Base-by-base conservation (phyloP, 805 yeast genomes). In the Sporopachydermia quercuum region DNA sequence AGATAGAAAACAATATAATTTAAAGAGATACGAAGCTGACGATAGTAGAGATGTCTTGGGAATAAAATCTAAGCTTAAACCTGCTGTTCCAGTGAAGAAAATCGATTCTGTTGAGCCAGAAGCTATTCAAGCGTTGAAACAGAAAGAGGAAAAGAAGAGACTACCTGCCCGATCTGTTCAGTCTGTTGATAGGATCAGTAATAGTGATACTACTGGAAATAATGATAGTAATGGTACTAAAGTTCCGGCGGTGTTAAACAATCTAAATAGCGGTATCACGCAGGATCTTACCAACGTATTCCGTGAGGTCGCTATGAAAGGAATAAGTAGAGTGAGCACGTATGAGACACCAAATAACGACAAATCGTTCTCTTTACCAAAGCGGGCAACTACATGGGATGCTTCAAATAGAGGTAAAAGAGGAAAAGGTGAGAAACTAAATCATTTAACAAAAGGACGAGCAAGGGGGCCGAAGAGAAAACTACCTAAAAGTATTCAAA, bases 401-500 rank as follows among this genome's bases (percentile, higher is more conserved):
- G 30, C 30, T 8, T 23, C 30, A 8, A n/a, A n/a, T n/a, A n/a
- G n/a, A n/a, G 30, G 8, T 8, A n/a, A n/a, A n/a, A 8, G 30
- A n/a, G n/a, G n/a, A n/a, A 23, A 23, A 23, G 30, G n/a, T 8
- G 30, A 43, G 40, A 38, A 39, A 15, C 42, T 59, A 35, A 48
- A 37, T 2, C 63, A 58, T 37, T 42, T 49, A 6, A 61, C 53
- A 33, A 61, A 59, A 45, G 43, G 40, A 4, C 51, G 67, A 40
- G 46, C 63, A 5, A 53, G 53, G 15, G 66, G 65, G 1, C 67
- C 65, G 15, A 61, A 53, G 40, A 47, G 68, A 42, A 52, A 61
- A 39, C 47, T 56, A n/a, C 69, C 66, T 5, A 37, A 40, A 34
- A 37, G 18, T 23, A 39, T 42, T 3, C 19, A 42, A 14, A 14